Base-by-base conservation (phyloP, 345 rosid genomes). In the Xanthoceras sorbifolium region DNA sequence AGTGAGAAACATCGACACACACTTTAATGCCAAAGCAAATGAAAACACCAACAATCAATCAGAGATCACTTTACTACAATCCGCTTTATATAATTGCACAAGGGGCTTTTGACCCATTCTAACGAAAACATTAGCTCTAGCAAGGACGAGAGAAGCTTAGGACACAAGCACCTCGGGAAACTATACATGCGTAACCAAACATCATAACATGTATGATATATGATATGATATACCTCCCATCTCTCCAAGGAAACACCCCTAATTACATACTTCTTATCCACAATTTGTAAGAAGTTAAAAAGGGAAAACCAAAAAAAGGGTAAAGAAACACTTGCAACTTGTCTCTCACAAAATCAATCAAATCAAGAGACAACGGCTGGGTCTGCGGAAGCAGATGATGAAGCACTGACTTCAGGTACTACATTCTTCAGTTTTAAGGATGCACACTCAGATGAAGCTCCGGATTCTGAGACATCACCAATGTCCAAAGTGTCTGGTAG, bases 401-500 rank as follows among this genome's bases (percentile, higher is more conserved):
- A 80, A 61, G 86, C 77, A 77, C 83, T 75, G 9, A 82, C 85
- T 85, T 88, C 97, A 32, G 78, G 84, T 46, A 77, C 79, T 11
- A 84, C 81, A 50, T 78, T 86, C 89, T 86, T 94, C 82, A 72
- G 84, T 82, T 90, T 90, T 78, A 81, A 72, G 68, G 86, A 59
- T 55, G 81, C 75, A 28, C 63, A 65, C 31, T 83, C 84, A 2
- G 78, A 76, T 31, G 86, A 73, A 68, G 89, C 12, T 67, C 74
- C 83, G 1, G 82, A 71, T 74, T 88, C 98, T 22, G 92, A 80
- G n/a, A 89, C 86, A 76, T 94, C 99, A 9, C 98, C 94, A 50
- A 91, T 94, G 82, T 93, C 98, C 83, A 93, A 79, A 15, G 91
- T 84, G 66, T 93, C 98, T 0, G 96, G 98, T 67, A 94, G 97